Evolutionary conservation across 768 basidiomycete species (phyloP), one percentile per base, ranked within the genome.

Genomic region (Paxillus ammoniavirescens): DNA sequence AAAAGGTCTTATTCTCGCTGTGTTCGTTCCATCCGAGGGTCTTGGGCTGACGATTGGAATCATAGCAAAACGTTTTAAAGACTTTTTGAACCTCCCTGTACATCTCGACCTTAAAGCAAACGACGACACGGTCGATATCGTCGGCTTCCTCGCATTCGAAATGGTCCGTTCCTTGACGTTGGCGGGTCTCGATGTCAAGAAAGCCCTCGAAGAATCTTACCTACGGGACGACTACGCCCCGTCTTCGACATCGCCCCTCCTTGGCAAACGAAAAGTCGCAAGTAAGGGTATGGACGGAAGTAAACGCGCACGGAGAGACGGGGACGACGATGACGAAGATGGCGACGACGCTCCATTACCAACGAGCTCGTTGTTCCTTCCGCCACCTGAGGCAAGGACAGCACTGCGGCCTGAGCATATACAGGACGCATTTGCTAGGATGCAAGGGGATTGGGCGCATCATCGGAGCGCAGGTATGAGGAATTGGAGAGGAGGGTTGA

Each of bases 141-240:
- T 98, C 62, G 95, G 95, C 23, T 98, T 98, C 74, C 83, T 98
- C 42, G 89, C 93, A 0, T 98, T 96, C 71, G 95, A 98, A 70
- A 94, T 96, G 87, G 94, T 98, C 30, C 87, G 94, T 47, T 91
- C 92, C 2, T 81, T 98, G 45, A 94, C 93, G 0, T 79, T 96
- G 40, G 91, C 90, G 1, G 95, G 92, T 2, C 80, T 94, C 36
- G 83, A 87, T 30, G 87, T 94, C 62, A 92, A 92, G 71, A 86
- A 82, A 60, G 79, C 86, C 3, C 75, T 91, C 36, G 89, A 90
- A 66, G 86, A 91, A 54, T 80, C 85, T 2, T 80, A 82, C 59
- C 71, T 87, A 8, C 77, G 80, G 3, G 89, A 87, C 47, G 83
- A 85, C 55, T 84, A 84, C 55, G 72, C 79, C 2, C 67, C 65